These are phyloP conservation scores for Xylaria castorea DNA, from an alignment of 495 filamentous ascomycete species.

Conservation along the genomic window DNA sequence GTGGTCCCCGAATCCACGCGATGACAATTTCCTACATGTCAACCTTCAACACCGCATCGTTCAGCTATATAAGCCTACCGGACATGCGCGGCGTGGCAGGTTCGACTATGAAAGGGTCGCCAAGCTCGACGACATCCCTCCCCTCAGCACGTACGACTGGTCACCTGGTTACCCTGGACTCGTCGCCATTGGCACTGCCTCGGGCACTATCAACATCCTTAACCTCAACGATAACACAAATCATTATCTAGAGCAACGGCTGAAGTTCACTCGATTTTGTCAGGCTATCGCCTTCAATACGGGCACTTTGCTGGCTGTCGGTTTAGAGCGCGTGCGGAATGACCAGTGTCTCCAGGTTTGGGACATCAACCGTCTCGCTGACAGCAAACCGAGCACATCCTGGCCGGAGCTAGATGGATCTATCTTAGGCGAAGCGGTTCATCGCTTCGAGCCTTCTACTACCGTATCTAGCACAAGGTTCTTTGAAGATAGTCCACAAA, in stretches of 20 bases:
- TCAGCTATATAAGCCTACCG: conserved; percentile 75
- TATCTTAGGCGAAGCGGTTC: conserved; percentile 63
- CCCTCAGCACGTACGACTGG: conserved; percentile 94
- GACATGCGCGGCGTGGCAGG: conserved; percentile 57
- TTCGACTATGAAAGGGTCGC: conserved; percentile 73
- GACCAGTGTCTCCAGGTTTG: conserved; percentile 94
- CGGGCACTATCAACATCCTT: conserved; percentile 83
- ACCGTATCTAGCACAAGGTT: conserved; percentile 91
- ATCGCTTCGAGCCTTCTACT: conserved; percentile 81
- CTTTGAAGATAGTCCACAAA: conserved; percentile 83
- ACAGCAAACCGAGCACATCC: conserved; percentile 45
- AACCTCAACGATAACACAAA: conserved; percentile 72
- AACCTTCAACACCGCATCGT: conserved; percentile 82
- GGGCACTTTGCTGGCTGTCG: conserved; percentile 79
- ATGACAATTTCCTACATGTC: conserved; percentile 77
- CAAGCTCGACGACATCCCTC: conserved; percentile 80
- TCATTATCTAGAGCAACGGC: conserved; percentile 71
- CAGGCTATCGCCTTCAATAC: conserved; percentile 91
- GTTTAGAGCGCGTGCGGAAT: conserved; percentile 88
- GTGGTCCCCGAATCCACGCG: conserved; percentile 82
- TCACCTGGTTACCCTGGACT: conserved; percentile 72
- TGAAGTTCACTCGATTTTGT: conserved; percentile 86
- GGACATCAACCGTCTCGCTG: conserved; percentile 76
- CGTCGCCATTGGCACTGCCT: conserved; percentile 82
- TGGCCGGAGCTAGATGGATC: conserved; percentile 49